Evolutionary conservation across 176 grass and related monocot genomes (phyloP), one percentile per base, ranked within the genome.

Genomic region (Oryza longistaminata): DNA sequence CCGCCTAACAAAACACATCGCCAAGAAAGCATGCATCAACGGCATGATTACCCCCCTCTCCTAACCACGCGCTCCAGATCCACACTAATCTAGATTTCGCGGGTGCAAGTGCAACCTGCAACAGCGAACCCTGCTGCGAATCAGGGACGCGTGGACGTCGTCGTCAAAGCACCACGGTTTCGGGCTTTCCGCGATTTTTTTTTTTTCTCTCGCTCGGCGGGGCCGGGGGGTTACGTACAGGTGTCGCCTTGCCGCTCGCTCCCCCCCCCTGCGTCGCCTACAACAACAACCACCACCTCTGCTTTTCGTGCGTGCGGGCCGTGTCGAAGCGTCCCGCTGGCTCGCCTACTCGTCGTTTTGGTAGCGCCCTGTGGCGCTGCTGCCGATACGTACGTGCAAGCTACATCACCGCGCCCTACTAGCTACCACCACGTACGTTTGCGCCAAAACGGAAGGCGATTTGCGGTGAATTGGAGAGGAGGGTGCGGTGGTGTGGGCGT

Each of bases 91-190:
- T 62, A 15, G 50, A 71, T 73, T 52, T 39, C 21, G 19, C 3
- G 58, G 8, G 29, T n/a, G n/a, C n/a, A n/a, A n/a, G 67, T 26
- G 58, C 67, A 52, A 73, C 13, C 46, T 2, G 42, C 17, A 58
- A 2, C 48, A 4, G 16, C 45, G 15, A 50, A 0, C 35, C 66
- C 33, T 34, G 69, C 22, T 48, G 35, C 35, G 87, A 84, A 46
- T 46, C 58, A 74, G 27, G 75, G 75, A 55, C 66, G 81, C 68
- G 3, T n/a, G 10, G 68, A 64, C 77, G 82, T 89, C 88, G 8
- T 29, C 64, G 71, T 71, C 82, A 3, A 76, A 82, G 70, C 49
- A 71, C 71, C 82, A 70, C 9, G 58, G 58, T 39, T 11, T 21
- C 53, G 6, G 19, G 26, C 42, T 71, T 65, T 19, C 73, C 73